Evolutionary conservation across 768 basidiomycete genomes (phyloP).

Genomic region (Leccinellum albellum): DNA sequence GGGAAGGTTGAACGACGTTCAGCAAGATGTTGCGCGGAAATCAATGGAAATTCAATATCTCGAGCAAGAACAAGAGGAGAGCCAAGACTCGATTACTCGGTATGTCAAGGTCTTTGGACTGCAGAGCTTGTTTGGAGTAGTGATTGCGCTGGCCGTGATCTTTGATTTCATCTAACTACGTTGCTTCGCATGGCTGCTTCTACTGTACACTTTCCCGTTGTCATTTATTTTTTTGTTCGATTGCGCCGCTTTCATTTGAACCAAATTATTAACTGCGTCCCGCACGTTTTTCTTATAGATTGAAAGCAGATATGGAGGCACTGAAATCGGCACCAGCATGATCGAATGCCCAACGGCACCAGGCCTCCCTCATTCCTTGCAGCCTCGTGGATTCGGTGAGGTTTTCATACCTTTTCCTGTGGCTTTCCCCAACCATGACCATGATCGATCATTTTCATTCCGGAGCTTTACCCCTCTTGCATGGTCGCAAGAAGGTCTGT

Average conservation of each 20-base stretch:
- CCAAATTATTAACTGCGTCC: conserved; percentile 37
- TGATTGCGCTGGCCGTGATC: conserved; percentile 52
- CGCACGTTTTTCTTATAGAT: conserved; percentile 41
- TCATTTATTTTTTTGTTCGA: conserved; percentile 14
- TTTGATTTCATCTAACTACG: conserved; percentile 46
- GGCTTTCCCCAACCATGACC: conserved; percentile 4
- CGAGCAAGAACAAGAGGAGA: conserved; percentile 77
- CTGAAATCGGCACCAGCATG: conserved; percentile 33
- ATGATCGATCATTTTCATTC: conserved; percentile 14
- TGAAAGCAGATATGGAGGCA: conserved; percentile 64
- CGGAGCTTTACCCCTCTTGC: neutral
- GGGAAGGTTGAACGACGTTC: conserved; percentile 48
- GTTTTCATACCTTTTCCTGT: conserved; percentile 25
- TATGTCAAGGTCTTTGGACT: conserved; percentile 63
- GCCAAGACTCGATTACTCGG: conserved; percentile 70
- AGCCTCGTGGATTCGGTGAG: conserved; percentile 37
- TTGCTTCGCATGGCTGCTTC: conserved; percentile 11
- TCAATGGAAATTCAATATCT: conserved; percentile 79
- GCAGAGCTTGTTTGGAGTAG: conserved; percentile 51
- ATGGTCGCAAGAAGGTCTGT: conserved; percentile 15
- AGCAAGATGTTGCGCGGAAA: conserved; percentile 62
- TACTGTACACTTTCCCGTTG: conserved; percentile 19
- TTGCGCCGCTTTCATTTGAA: conserved; percentile 15
- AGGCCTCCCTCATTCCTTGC: conserved; percentile 3
- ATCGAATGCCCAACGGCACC: conserved; percentile 16